Evolutionary conservation across 805 yeast species (phyloP).

Genomic region (Ogataea pignaliae): DNA sequence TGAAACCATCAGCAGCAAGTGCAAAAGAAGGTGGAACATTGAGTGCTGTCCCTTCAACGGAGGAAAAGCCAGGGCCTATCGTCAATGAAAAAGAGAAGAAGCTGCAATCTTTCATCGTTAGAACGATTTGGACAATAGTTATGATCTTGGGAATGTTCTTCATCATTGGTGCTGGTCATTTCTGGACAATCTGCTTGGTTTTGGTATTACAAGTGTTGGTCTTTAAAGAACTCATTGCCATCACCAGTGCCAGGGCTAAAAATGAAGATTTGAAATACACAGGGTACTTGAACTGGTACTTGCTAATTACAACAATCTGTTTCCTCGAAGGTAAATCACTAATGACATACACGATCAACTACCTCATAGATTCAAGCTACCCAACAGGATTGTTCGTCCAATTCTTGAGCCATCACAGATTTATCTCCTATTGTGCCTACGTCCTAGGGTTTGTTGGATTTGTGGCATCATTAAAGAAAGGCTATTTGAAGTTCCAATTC

Average conservation of each 20-base stretch:
- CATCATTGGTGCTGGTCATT: slow-evolving; percentile 77
- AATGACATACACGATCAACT: slow-evolving; percentile 45
- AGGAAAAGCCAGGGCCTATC: slow-evolving; percentile 8
- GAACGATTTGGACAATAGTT: slow-evolving; percentile 90
- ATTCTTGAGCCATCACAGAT: slow-evolving; percentile 62
- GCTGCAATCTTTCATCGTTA: slow-evolving; percentile 76
- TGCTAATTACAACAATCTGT: slow-evolving; percentile 79
- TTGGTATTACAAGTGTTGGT: slow-evolving; percentile 73
- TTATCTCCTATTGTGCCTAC: slow-evolving; percentile 78
- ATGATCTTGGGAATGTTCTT: slow-evolving; percentile 76
- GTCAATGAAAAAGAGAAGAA: slow-evolving; percentile 54
- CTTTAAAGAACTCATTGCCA: slow-evolving; percentile 84
- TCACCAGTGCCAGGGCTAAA: slow-evolving; percentile 76
- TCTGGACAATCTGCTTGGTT: slow-evolving; percentile 71
- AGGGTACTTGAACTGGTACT: slow-evolving; percentile 87
- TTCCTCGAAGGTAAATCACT: slow-evolving; percentile 85
- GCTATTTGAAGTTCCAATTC: slow-evolving; percentile 86
- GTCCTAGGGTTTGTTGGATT: slow-evolving; percentile 86
- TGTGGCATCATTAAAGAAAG: slow-evolving; percentile 84
- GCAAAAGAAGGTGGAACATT: no score
- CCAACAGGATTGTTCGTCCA: slow-evolving; percentile 24
- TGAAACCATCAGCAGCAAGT: no score
- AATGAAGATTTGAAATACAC: slow-evolving; percentile 80
- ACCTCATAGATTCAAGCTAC: slow-evolving; percentile 24
- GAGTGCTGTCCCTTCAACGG: not conserved